Percentiles rank a stretch among this genome's conserved stretches.
These are phyloP conservation scores for Prunella vulgaris DNA, from an alignment of 257 asterid species.

Conservation along the genomic window DNA sequence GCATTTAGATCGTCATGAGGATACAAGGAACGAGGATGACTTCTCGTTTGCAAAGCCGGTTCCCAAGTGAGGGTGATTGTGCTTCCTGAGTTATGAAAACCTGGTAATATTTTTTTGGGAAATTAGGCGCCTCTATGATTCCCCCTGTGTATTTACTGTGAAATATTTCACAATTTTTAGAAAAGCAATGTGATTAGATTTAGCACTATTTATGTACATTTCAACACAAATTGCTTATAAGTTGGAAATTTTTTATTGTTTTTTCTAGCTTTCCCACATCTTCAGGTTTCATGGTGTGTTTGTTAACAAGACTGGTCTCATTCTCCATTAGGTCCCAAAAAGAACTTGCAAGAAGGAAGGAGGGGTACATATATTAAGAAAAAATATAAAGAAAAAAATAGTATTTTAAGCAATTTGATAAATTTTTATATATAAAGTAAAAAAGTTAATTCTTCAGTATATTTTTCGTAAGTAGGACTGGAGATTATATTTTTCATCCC, in stretches of 20 bases:
- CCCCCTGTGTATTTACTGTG: constrained; percentile 10
- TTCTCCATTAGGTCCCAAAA: no score
- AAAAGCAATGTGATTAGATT: constrained; percentile 17
- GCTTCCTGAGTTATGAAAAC: background rate
- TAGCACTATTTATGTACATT: constrained; percentile 19
- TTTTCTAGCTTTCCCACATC: background rate
- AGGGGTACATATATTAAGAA: no score
- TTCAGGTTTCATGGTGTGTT: background rate
- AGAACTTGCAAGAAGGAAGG: no score
- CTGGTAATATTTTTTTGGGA: background rate
- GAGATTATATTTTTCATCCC: no score
- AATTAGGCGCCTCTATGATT: background rate
- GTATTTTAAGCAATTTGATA: no score
- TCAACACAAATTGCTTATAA: background rate
- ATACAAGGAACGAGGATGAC: constrained; percentile 43
- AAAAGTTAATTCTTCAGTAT: no score
- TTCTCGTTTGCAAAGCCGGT: constrained; percentile 70
- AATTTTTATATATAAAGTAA: no score
- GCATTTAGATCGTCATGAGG: constrained; percentile 9
- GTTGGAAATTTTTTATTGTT: background rate
- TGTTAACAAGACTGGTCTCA: background rate
- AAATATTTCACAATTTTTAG: background rate
- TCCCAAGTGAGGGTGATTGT: constrained; percentile 24
- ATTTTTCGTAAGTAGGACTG: no score
- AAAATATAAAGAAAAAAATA: no score